Evolutionary conservation across 2,329 filamentous ascomycete genomes (phyloP), one percentile per base, ranked within the genome.

Genomic region (Arthroderma uncinatum): DNA sequence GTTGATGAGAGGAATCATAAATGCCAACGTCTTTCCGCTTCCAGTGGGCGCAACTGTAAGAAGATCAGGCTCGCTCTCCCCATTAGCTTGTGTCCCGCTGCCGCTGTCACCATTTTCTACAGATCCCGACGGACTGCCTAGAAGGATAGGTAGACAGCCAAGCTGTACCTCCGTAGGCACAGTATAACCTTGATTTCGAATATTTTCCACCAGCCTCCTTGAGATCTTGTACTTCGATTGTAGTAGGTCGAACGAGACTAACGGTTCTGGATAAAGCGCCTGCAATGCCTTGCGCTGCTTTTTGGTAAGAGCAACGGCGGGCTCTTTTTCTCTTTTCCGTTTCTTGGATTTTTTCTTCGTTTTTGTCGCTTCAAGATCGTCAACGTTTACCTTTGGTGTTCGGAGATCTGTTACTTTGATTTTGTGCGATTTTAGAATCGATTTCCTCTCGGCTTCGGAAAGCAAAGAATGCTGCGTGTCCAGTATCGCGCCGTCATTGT

Each of bases 101-200:
- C 25, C 3, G 12, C 37, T 47, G 33, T 34, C 34, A 66, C 66
- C 25, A 68, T 57, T 44, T 59, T 67, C 59, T 30, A 83, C 71
- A 0, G 80, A 58, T 25, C 9, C 12, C 19, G 10, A 30, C 7
- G 57, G 59, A 52, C 80, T 57, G 70, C 74, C 60, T 30, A 97
- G 74, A 36, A 97, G 75, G 48, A 97, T 72, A 28, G 93, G 92
- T 61, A 98, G 72, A 65, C 85, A 86, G 2, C 82, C 91, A 71
- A 97, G 81, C 70, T 98, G 93, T 10, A 98, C 91, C 72, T 97
- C 92, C 0, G 93, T 98, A 10, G 93, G 93, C 57, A 90, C 77
- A 36, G 80, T 82, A 68, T 95, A 98, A 9, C 87, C 89, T 72
- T 97, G 89, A n/a, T 82, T 79, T 12, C 81, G 77, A 30, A 98